Conservation (phyloP, 2,329 filamentous ascomycete species). For the Penicillium sp. region DNA sequence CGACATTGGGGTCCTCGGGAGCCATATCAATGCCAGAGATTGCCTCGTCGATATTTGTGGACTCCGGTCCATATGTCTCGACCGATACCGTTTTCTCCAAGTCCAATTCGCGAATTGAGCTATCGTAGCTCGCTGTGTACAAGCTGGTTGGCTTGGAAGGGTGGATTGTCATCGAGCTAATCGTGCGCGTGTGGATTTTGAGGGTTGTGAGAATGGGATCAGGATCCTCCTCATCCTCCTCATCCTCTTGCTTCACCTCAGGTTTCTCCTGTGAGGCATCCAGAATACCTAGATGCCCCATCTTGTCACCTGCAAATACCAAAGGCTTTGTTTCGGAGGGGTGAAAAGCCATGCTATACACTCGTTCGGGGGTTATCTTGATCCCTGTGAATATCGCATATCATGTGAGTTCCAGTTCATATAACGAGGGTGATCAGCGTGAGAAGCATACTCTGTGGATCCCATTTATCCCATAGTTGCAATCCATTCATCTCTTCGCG, state of each 20-base stretch:
- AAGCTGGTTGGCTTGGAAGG: constrained; percentile 71
- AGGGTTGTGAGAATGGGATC: constrained; percentile 84
- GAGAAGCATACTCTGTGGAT: constrained; percentile 65
- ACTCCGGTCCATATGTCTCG: constrained; percentile 75
- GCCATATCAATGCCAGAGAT: constrained; percentile 84
- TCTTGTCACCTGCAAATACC: constrained; percentile 91
- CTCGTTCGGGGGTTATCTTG: constrained; percentile 83
- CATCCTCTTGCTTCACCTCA: constrained; percentile 50
- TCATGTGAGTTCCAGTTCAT: not conserved
- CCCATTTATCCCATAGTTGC: constrained; percentile 78
- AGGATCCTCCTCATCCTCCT: constrained; percentile 62
- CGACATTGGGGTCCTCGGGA: constrained; percentile 64
- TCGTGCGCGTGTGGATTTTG: constrained; percentile 86
- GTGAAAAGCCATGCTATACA: constrained; percentile 87
- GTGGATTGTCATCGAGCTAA: constrained; percentile 79
- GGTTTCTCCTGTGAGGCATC: constrained; percentile 63
- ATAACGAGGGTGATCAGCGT: too few relatives aligned
- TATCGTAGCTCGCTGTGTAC: constrained; percentile 89
- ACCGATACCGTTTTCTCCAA: constrained; percentile 75
- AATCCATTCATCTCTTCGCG: constrained; percentile 75
- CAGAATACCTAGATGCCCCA: constrained; percentile 86
- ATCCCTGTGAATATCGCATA: constrained; percentile 59
- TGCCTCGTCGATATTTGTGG: constrained; percentile 69
- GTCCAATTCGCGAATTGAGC: constrained; percentile 83
- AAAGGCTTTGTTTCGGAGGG: constrained; percentile 82